Percentiles rank a stretch among this genome's conserved stretches.
Evolutionary conservation across 345 rosid species (phyloP).

Genomic region (Trapa bicornis): DNA sequence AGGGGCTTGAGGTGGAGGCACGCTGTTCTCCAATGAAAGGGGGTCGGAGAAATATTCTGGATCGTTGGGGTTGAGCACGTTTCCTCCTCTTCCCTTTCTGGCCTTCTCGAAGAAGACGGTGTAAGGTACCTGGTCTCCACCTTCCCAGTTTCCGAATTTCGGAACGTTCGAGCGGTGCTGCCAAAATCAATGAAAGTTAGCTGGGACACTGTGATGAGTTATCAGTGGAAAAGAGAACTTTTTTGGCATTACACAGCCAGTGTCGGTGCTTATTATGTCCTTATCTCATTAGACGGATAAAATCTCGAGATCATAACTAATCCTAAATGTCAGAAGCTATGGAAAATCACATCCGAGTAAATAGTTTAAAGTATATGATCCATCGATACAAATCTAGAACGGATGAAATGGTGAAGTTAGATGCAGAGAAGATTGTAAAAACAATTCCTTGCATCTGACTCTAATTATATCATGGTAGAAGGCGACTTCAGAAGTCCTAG

Average conservation of each 20-base stretch:
- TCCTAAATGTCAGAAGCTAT: neutral
- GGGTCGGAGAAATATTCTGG: constrained; percentile 48
- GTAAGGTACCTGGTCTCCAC: constrained; percentile 68
- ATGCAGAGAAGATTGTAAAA: neutral
- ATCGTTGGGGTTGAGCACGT: constrained; percentile 56
- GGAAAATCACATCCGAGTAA: neutral
- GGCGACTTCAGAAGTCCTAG: neutral
- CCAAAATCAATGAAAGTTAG: constrained; percentile 7
- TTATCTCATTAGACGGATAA: too few species aligned
- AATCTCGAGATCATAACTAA: too few species aligned
- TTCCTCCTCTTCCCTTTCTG: constrained; percentile 50
- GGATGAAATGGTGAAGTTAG: neutral
- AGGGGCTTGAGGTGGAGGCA: constrained; percentile 27
- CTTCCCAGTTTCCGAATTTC: constrained; percentile 83
- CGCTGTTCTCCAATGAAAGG: constrained; percentile 15
- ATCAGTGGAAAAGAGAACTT: neutral
- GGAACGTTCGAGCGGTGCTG: constrained; percentile 77
- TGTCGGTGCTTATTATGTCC: too few species aligned
- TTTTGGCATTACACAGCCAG: neutral
- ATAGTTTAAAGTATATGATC: neutral
- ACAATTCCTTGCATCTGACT: neutral
- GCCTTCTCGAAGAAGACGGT: constrained; percentile 84
- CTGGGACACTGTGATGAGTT: constrained; percentile 4
- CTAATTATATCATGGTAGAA: neutral
- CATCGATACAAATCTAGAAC: neutral